phyloP scores from a whole-genome alignment of 2,329 filamentous ascomycete genomes.

The Talaromyces amestolkiae region DNA sequence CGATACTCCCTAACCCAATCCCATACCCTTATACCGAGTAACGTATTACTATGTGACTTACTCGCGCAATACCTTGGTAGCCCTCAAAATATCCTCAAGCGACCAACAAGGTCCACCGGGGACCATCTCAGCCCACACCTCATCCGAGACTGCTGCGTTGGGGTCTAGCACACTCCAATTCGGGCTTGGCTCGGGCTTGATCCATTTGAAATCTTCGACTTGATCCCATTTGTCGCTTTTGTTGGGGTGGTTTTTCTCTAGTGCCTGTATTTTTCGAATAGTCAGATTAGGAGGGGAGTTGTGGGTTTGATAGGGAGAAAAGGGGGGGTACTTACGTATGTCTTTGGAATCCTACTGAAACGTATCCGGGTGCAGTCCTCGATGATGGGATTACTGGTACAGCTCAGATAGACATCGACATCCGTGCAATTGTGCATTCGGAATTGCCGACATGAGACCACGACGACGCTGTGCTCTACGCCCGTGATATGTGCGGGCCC shows the following conservation, averaged over 20 bases:
- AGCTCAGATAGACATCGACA: conserved; percentile 80
- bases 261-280: conserved; percentile 23
- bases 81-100: conserved; percentile 62
- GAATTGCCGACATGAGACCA: conserved; percentile 81
- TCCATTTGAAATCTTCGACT: conserved; percentile 97
- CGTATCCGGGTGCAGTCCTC: conserved; percentile 78
- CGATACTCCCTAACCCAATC: not conserved
- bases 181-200: conserved; percentile 79
- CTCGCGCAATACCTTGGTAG: conserved; percentile 31
- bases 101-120: conserved; percentile 61
- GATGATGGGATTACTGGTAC: conserved; percentile 83
- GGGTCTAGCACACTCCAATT: conserved; percentile 75
- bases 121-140: conserved; percentile 68
- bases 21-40: not conserved
- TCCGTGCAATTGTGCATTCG: conserved; percentile 84
- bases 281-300: not conserved
- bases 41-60: conserved; percentile 9
- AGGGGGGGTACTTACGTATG: conserved; percentile 59
- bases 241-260: conserved; percentile 32
- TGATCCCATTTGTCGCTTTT: conserved; percentile 74
- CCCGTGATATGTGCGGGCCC: conserved; percentile 82
- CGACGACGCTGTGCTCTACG: conserved; percentile 68
- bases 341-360: conserved; percentile 71
- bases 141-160: conserved; percentile 57
- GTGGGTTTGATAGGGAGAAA: not conserved